phyloP scores from a whole-genome alignment of 2,329 filamentous ascomycete genomes.

The Biscogniauxia marginata region DNA sequence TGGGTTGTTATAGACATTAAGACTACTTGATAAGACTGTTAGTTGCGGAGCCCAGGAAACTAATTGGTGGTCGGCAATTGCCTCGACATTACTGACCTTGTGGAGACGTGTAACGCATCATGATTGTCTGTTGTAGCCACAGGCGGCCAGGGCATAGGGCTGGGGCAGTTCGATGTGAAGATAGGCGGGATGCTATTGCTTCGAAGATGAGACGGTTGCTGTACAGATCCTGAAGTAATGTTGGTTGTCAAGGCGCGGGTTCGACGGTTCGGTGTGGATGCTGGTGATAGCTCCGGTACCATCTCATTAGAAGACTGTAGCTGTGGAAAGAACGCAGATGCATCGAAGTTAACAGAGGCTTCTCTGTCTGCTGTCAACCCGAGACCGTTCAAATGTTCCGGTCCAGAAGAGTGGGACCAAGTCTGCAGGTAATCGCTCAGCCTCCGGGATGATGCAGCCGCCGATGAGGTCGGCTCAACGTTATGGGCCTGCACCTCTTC shows the following conservation, averaged over 20 bases:
- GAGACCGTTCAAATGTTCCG: constrained; percentile 26
- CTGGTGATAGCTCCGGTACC: constrained; percentile 22
- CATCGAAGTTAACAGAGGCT: constrained; percentile 25
- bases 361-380: constrained; percentile 28
- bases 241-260: constrained; percentile 26
- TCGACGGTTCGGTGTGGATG: constrained; percentile 19
- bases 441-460: constrained; percentile 21
- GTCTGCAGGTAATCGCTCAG: constrained; percentile 29
- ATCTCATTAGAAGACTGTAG: constrained; percentile 24
- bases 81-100: constrained; percentile 18
- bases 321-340: constrained; percentile 23
- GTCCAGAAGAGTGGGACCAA: constrained; percentile 25
- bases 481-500: constrained; percentile 20
- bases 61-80: background rate
- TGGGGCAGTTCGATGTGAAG: constrained; percentile 25
- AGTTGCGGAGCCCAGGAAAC: background rate
- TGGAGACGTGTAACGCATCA: constrained; percentile 25
- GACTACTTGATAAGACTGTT: constrained; percentile 13
- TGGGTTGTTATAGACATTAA: constrained; percentile 26
- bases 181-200: constrained; percentile 32
- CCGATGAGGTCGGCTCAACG: constrained; percentile 14
- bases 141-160: constrained; percentile 28
- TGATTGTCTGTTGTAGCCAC: constrained; percentile 19
- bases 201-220: constrained; percentile 24
- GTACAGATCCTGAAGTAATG: constrained; percentile 19